Evolutionary conservation across 805 yeast species (phyloP).

Genomic region (Maudiozyma turicensis): DNA sequence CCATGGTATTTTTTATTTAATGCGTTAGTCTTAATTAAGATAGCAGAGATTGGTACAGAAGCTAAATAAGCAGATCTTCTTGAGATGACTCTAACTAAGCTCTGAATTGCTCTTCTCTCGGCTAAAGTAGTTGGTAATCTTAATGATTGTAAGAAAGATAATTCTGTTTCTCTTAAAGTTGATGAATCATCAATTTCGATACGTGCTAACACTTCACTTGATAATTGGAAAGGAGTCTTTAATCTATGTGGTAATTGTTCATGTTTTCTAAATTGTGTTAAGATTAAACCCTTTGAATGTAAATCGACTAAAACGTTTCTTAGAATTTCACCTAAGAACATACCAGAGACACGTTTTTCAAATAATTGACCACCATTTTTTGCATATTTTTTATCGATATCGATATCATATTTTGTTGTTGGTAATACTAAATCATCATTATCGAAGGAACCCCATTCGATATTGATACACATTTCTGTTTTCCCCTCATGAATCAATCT

Average conservation of each 20-base stretch:
- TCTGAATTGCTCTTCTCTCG: constrained; percentile 69
- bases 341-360: constrained; percentile 86
- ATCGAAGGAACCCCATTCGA: constrained; percentile 98
- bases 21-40: constrained; percentile 56
- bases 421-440: constrained; percentile 71
- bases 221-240: constrained; percentile 66
- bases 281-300: constrained; percentile 46
- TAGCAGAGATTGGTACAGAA: constrained; percentile 84
- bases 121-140: constrained; percentile 58
- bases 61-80: constrained; percentile 83
- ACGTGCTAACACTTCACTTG: constrained; percentile 75
- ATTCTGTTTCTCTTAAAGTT: constrained; percentile 58
- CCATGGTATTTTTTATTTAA: constrained; percentile 47
- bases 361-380: constrained; percentile 86
- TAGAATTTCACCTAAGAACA: constrained; percentile 86
- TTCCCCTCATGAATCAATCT: constrained; percentile 36
- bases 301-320: constrained; percentile 67
- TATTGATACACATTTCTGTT: constrained; percentile 77
- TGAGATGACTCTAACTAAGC: constrained; percentile 68
- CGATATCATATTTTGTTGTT: constrained; percentile 62
- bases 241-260: constrained; percentile 47
- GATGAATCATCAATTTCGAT: constrained; percentile 80
- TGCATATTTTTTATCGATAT: constrained; percentile 56
- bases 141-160: constrained; percentile 54
- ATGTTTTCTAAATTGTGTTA: constrained; percentile 40